Conservation (phyloP, 768 basidiomycete species). For the Russula brevipes region DNA sequence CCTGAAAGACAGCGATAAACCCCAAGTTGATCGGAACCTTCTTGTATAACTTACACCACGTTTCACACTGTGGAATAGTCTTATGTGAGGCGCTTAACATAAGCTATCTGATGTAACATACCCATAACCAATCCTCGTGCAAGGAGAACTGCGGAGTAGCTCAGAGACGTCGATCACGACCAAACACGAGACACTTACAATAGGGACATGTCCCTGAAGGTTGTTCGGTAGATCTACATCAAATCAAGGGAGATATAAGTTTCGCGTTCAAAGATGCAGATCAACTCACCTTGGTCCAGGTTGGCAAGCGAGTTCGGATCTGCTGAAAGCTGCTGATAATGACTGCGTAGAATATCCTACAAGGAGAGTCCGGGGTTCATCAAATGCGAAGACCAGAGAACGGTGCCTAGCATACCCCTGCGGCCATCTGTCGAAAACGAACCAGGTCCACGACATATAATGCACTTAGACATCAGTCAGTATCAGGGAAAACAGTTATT, state of each 20-base stretch:
- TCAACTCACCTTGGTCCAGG: conserved; percentile 76
- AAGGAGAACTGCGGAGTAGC: conserved; percentile 61
- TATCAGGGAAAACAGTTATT: background rate
- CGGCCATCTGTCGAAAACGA: conserved; percentile 78
- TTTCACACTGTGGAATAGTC: conserved; percentile 67
- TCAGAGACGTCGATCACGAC: conserved; percentile 10
- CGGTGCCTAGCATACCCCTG: conserved; percentile 42
- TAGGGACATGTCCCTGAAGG: conserved; percentile 86
- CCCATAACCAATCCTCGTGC: conserved; percentile 95
- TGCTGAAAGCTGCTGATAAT: conserved; percentile 89
- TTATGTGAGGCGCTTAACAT: background rate
- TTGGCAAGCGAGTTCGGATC: conserved; percentile 94
- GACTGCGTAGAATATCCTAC: conserved; percentile 82
- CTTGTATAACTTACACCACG: conserved; percentile 72
- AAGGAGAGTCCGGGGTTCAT: background rate
- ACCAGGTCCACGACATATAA: conserved; percentile 95
- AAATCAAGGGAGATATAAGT: background rate
- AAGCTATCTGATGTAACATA: conserved; percentile 35
- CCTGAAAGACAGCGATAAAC: conserved; percentile 36
- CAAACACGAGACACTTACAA: conserved; percentile 50
- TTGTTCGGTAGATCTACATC: conserved; percentile 88
- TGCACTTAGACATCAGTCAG: conserved; percentile 48
- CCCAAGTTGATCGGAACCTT: background rate
- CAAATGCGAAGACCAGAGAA: background rate
- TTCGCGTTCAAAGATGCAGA: background rate